Percentiles rank a stretch among this genome's conserved stretches.
phyloP scores from a whole-genome alignment of 331 rosid genomes.

The Dryas integrifolia region DNA sequence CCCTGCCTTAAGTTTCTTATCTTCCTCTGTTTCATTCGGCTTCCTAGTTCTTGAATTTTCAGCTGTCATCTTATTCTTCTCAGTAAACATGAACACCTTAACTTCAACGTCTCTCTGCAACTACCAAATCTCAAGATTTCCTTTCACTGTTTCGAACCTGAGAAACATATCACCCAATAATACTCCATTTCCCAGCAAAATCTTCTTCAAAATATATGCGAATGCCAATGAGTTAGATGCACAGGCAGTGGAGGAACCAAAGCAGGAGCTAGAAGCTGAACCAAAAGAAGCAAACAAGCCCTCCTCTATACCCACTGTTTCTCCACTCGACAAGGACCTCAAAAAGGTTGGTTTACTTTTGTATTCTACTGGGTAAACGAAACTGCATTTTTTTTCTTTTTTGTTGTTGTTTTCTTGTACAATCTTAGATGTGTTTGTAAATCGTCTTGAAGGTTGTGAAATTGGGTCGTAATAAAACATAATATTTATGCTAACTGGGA shows the following conservation, averaged over 20 bases:
- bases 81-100: constrained; percentile 46
- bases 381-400: not conserved
- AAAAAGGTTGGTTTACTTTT: constrained; percentile 52
- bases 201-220: constrained; percentile 41
- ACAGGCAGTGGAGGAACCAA: constrained; percentile 37
- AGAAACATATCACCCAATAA: constrained; percentile 22
- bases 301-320: constrained; percentile 35
- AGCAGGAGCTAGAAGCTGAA: constrained; percentile 32
- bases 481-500: not conserved
- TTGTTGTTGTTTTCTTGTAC: not conserved
- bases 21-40: constrained; percentile 8
- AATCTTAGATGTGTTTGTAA: not conserved
- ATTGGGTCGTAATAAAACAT: not conserved
- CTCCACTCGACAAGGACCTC: constrained; percentile 72
- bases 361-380: not conserved
- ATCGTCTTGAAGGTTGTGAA: not conserved
- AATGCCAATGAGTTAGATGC: constrained; percentile 57
- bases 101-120: constrained; percentile 43
- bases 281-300: constrained; percentile 27
- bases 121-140: constrained; percentile 32
- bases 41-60: not conserved
- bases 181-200: constrained; percentile 19
- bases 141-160: constrained; percentile 17
- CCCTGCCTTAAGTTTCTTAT: constrained; percentile 32
- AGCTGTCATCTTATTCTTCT: not conserved